These are phyloP conservation scores for Pleomassaria siparia DNA, from an alignment of 2,329 filamentous ascomycete species.

Conservation along the genomic window DNA sequence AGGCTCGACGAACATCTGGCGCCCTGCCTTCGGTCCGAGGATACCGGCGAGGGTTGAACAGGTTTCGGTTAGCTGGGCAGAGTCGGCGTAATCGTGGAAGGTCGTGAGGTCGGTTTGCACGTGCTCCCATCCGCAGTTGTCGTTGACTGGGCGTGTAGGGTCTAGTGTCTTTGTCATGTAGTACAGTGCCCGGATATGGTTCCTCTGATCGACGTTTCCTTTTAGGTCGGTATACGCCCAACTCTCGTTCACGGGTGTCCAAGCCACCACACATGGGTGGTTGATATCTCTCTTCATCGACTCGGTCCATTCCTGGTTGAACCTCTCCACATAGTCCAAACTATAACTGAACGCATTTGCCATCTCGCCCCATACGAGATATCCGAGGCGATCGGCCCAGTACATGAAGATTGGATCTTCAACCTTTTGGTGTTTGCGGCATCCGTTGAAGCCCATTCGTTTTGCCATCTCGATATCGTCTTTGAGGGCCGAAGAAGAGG, in stretches of 20 bases:
- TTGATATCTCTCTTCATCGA: conserved; percentile 66
- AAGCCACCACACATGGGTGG: conserved; percentile 64
- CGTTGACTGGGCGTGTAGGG: conserved; percentile 65
- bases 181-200: conserved; percentile 66
- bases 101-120: conserved; percentile 65
- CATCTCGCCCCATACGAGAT: conserved; percentile 66
- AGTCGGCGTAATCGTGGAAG: conserved; percentile 69
- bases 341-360: conserved; percentile 66
- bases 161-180: conserved; percentile 67
- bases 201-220: conserved; percentile 59
- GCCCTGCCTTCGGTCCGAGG: conserved; percentile 54
- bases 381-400: conserved; percentile 63
- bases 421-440: conserved; percentile 66
- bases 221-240: conserved; percentile 66
- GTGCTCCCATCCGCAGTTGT: conserved; percentile 74
- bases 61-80: conserved; percentile 55
- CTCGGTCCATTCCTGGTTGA: conserved; percentile 66
- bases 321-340: conserved; percentile 59
- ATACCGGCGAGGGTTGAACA: conserved; percentile 59
- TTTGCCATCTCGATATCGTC: conserved; percentile 59
- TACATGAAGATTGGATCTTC: conserved; percentile 63
- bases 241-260: conserved; percentile 66
- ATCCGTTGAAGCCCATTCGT: conserved; percentile 65
- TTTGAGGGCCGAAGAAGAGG: conserved; percentile 50
- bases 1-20: conserved; percentile 58